Percentiles rank a stretch among this genome's conserved stretches.
These are phyloP conservation scores for Zygosaccharomyces rouxii DNA, from an alignment of 805 yeast species.

Conservation along the genomic window DNA sequence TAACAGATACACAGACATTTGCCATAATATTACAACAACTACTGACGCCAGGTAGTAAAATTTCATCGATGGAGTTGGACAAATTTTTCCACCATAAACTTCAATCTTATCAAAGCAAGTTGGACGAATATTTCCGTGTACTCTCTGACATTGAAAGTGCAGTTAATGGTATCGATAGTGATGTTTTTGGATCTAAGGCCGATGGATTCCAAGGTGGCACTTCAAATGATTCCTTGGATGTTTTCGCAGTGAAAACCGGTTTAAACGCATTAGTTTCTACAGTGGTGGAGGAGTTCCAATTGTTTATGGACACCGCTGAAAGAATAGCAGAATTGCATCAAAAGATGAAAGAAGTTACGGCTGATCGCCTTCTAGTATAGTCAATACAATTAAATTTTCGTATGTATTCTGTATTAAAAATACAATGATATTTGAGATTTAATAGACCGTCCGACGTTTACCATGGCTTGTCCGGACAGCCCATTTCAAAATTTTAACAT, in stretches of 20 bases:
- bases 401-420: background rate
- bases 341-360: constrained; percentile 37
- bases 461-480: constrained; percentile 1
- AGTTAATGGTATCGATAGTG: constrained; percentile 55
- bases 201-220: constrained; percentile 9
- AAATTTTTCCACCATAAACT: constrained; percentile 48
- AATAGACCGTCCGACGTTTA: background rate
- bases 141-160: constrained; percentile 54
- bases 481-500: constrained; percentile 6
- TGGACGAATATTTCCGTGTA: constrained; percentile 47
- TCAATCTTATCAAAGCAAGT: constrained; percentile 37
- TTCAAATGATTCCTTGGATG: constrained; percentile 18
- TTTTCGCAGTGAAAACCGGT: constrained; percentile 29
- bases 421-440: background rate
- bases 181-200: constrained; percentile 29
- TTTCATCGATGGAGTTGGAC: constrained; percentile 53
- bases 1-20: constrained; percentile 48
- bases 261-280: constrained; percentile 54
- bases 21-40: constrained; percentile 50
- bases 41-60: constrained; percentile 50
- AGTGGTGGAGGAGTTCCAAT: constrained; percentile 59
- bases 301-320: constrained; percentile 73
- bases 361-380: constrained; percentile 4
- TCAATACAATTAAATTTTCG: background rate
- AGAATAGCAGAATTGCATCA: constrained; percentile 68